Conservation (phyloP, 2,329 filamentous ascomycete genomes). For the Seiridium unicorne region DNA sequence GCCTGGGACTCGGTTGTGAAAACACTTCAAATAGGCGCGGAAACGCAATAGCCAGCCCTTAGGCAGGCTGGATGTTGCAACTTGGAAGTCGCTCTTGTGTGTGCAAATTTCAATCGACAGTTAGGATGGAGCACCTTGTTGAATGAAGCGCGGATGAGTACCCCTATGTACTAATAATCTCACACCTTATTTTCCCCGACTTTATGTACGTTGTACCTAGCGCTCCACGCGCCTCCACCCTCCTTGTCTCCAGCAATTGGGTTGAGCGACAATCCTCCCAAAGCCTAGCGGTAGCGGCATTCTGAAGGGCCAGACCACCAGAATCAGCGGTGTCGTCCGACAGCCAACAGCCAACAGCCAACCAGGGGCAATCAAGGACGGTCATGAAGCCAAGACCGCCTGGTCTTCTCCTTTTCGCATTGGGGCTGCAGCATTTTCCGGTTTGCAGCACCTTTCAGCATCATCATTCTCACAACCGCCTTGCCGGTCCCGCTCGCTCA, state of each 20-base stretch:
- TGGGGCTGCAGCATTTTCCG: not conserved
- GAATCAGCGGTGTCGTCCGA: not conserved
- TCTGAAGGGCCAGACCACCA: not conserved
- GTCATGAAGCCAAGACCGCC: not conserved
- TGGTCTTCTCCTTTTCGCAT: constrained; percentile 4
- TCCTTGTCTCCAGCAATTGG: not conserved
- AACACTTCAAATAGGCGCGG: too few species aligned
- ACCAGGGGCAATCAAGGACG: not conserved
- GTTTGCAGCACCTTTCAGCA: not conserved
- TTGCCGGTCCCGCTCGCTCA: not conserved
- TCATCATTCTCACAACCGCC: not conserved
- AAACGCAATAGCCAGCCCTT: too few species aligned
- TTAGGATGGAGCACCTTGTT: too few species aligned
- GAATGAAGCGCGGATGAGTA: too few species aligned
- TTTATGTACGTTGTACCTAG: too few species aligned
- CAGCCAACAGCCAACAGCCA: not conserved
- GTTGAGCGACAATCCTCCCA: not conserved
- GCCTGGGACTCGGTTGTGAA: not conserved
- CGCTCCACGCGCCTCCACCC: too few species aligned
- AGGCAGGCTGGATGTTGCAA: too few species aligned
- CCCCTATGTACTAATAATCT: too few species aligned
- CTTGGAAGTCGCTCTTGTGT: too few species aligned
- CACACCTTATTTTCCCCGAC: not conserved
- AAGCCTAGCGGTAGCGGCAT: not conserved
- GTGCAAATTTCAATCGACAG: too few species aligned